phyloP scores from a whole-genome alignment of 2,329 filamentous ascomycete species.

The Fusarium veterinarium region DNA sequence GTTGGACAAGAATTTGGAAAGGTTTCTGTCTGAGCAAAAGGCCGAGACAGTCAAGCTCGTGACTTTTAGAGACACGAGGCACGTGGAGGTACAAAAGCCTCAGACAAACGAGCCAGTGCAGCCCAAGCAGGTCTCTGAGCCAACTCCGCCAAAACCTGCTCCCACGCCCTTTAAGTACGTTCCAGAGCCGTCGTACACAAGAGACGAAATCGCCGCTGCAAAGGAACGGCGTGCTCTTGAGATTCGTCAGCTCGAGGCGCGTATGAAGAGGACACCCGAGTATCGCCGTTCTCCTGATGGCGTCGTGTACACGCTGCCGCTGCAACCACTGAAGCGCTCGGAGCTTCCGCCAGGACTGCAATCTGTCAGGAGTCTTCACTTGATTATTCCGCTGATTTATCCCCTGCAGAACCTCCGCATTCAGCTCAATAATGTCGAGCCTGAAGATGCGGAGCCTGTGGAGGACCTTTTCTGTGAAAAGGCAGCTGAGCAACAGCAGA shows the following conservation, averaged over 20 bases:
- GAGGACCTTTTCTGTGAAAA: constrained; percentile 74
- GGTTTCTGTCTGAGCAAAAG: constrained; percentile 75
- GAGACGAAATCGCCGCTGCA: constrained; percentile 71
- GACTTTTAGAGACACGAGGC: constrained; percentile 67
- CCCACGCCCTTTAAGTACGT: constrained; percentile 49
- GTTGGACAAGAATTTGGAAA: constrained; percentile 78
- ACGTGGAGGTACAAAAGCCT: constrained; percentile 48
- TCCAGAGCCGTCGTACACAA: constrained; percentile 63
- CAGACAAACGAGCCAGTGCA: constrained; percentile 4
- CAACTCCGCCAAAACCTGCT: constrained; percentile 22
- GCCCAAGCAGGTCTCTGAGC: constrained; percentile 19
- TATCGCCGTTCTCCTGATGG: constrained; percentile 79
- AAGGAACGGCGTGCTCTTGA: constrained; percentile 73
- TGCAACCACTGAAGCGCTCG: constrained; percentile 71
- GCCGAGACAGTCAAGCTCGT: constrained; percentile 78
- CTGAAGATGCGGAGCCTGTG: constrained; percentile 69
- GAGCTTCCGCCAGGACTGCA: constrained; percentile 72
- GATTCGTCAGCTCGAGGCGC: constrained; percentile 77
- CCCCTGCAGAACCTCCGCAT: constrained; percentile 76
- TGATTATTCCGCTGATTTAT: constrained; percentile 78
- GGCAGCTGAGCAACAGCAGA: constrained; percentile 65
- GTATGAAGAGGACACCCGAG: constrained; percentile 73
- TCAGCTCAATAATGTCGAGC: constrained; percentile 72
- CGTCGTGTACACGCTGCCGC: constrained; percentile 74
- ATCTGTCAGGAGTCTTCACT: constrained; percentile 70